Percentiles rank a stretch among this genome's conserved stretches.
Evolutionary conservation across 768 basidiomycete species (phyloP).

Genomic region (Rossbeevera mucosa): DNA sequence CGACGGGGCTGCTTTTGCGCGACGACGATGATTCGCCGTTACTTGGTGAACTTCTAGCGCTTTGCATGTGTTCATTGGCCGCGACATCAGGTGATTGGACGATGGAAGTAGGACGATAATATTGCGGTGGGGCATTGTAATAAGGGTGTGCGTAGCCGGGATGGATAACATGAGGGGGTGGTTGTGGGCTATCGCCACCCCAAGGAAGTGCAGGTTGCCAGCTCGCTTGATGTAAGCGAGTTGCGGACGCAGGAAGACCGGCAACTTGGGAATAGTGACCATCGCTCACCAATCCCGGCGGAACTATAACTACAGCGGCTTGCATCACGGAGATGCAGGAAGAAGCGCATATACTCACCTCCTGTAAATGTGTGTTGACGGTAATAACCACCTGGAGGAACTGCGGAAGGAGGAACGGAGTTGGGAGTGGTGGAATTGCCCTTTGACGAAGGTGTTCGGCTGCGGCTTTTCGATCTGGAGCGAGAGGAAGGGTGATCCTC

Average conservation of each 20-base stretch:
- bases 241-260: constrained; percentile 51
- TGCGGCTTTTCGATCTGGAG: constrained; percentile 48
- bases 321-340: neutral
- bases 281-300: constrained; percentile 39
- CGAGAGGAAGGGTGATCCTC: constrained; percentile 33
- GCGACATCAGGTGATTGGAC: constrained; percentile 19
- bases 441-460: constrained; percentile 43
- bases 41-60: constrained; percentile 20
- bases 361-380: constrained; percentile 56
- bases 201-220: constrained; percentile 38
- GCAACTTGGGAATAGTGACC: constrained; percentile 38
- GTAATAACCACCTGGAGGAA: constrained; percentile 47
- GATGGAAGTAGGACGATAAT: constrained; percentile 42
- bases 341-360: constrained; percentile 24
- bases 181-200: constrained; percentile 34
- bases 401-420: constrained; percentile 33
- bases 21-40: constrained; percentile 27
- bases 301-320: constrained; percentile 36
- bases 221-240: constrained; percentile 40
- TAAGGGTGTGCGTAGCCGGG: constrained; percentile 37
- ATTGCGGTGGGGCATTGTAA: constrained; percentile 36
- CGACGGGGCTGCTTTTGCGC: constrained; percentile 22
- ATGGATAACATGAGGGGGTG: constrained; percentile 30
- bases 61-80: constrained; percentile 21
- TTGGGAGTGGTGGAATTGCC: constrained; percentile 34